A percentile compares a stretch with the other conserved stretches of the same genome.
Conservation (phyloP, 345 rosid species). For the Microthlaspi erraticum region DNA sequence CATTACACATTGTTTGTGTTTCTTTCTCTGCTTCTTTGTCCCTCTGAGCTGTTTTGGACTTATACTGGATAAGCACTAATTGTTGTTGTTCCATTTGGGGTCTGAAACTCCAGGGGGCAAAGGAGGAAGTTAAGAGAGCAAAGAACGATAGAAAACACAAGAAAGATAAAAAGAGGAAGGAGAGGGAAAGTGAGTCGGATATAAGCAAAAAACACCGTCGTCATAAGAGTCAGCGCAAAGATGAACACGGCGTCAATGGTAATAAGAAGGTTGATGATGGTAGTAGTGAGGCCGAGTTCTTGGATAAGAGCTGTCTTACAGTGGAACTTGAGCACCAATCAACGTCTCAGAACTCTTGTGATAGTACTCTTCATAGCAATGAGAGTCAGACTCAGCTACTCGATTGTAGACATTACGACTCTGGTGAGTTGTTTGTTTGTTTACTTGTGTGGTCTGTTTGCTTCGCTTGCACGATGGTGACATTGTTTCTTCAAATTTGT, state of each 20-base stretch:
- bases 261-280: conserved; percentile 44
- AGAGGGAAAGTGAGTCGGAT: conserved; percentile 38
- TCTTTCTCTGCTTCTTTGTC: conserved; percentile 5
- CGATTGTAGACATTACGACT: conserved; percentile 48
- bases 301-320: conserved; percentile 64
- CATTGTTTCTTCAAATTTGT: conserved; percentile 53
- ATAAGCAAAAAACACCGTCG: conserved; percentile 33
- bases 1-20: neutral
- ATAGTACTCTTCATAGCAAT: conserved; percentile 45
- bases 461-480: conserved; percentile 48
- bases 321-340: conserved; percentile 65
- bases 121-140: conserved; percentile 44
- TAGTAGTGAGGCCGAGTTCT: conserved; percentile 47
- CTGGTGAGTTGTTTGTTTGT: conserved; percentile 65
- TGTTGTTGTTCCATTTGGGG: conserved; percentile 31
- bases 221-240: conserved; percentile 35
- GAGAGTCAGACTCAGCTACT: conserved; percentile 44
- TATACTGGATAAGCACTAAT: conserved; percentile 7
- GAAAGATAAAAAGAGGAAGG: conserved; percentile 34
- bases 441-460: conserved; percentile 57
- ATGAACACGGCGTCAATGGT: conserved; percentile 26
- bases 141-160: conserved; percentile 38
- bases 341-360: conserved; percentile 46
- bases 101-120: conserved; percentile 50
- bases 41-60: neutral